Evolutionary conservation across 306 rosid species (phyloP), one percentile per base, ranked within the genome.

Genomic region (Gleditsia sinensis): DNA sequence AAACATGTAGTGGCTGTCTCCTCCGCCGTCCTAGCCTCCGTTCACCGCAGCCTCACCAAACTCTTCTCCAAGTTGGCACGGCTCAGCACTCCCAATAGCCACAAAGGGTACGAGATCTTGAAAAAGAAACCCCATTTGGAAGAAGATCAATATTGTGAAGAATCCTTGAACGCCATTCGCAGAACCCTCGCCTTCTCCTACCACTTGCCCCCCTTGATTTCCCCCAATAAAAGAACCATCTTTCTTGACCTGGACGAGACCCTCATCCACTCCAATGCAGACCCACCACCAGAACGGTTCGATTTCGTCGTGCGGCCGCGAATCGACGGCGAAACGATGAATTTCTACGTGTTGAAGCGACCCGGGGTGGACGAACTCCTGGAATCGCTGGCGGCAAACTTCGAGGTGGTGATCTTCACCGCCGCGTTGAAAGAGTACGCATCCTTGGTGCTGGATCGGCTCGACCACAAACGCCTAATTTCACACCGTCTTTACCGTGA

Each of bases 181-280:
- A 81, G 85, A 50, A 61, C 88, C 46, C 90, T 91, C 20, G 20
- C 50, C 72, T 88, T 85, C 78, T 69, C 24, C 27, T 39, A 49
- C 20, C 17, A 14, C 2, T 85, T 79, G 32, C 55, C 34, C 0
- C 70, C 87, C 0, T 56, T 76, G 4, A 39, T 45, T 45, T 45
- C 51, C 6, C 51, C 51, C 16, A 19, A 50, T 23, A 79, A 62
- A 19, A 77, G 72, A 33, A 93, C 97, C 0, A 59, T 93, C 9
- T 74, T 93, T 40, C 92, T 91, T 2, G 97, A 93, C 67, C 84
- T 93, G 0, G 98, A 93, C 53, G 97, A 93, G 72, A 93, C 98
- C 3, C 74, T 93, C 17, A 60, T 93, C 7, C 98, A 93, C 61
- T 85, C 96, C 4, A 68, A 80, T 30, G 69, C 88, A 0, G 77